These are phyloP conservation scores for Coemansia sp. DNA, from an alignment of 192 early-diverging fungal genomes.

Conservation along the genomic window DNA sequence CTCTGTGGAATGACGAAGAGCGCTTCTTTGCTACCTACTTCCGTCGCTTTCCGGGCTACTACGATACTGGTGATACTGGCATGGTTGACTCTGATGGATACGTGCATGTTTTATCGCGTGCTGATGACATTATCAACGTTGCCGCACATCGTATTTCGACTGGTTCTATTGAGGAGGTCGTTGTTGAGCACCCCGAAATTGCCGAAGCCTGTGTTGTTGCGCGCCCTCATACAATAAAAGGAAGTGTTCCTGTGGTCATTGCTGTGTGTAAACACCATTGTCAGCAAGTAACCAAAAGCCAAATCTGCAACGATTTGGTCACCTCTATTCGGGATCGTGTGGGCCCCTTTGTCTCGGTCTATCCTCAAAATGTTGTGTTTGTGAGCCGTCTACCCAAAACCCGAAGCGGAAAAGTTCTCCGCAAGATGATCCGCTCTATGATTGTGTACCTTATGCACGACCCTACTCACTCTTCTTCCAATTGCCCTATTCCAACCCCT, in stretches of 20 bases:
- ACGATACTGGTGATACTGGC: slow-evolving; percentile 81
- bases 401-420: slow-evolving; percentile 78
- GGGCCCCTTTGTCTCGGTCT: slow-evolving; percentile 81
- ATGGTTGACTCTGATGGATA: slow-evolving; percentile 74
- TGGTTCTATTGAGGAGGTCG: slow-evolving; percentile 73
- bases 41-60: slow-evolving; percentile 74
- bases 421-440: slow-evolving; percentile 73
- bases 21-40: slow-evolving; percentile 76
- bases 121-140: slow-evolving; percentile 82
- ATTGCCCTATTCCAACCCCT: slow-evolving; percentile 56
- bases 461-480: slow-evolving; percentile 2
- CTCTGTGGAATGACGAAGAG: slow-evolving; percentile 75
- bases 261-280: slow-evolving; percentile 45
- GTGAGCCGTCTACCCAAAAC: slow-evolving; percentile 82
- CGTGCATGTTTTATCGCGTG: slow-evolving; percentile 68
- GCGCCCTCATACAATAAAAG: slow-evolving; percentile 66
- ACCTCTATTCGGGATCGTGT: slow-evolving; percentile 63
- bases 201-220: slow-evolving; percentile 72
- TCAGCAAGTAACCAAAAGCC: not conserved
- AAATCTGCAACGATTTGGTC: slow-evolving; percentile 56
- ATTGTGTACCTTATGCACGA: slow-evolving; percentile 44
- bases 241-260: slow-evolving; percentile 65
- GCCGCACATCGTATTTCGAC: slow-evolving; percentile 84
- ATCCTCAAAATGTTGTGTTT: slow-evolving; percentile 60
- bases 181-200: slow-evolving; percentile 62